phyloP scores from a whole-genome alignment of 2,329 filamentous ascomycete genomes.

The Neurospora crassa region DNA sequence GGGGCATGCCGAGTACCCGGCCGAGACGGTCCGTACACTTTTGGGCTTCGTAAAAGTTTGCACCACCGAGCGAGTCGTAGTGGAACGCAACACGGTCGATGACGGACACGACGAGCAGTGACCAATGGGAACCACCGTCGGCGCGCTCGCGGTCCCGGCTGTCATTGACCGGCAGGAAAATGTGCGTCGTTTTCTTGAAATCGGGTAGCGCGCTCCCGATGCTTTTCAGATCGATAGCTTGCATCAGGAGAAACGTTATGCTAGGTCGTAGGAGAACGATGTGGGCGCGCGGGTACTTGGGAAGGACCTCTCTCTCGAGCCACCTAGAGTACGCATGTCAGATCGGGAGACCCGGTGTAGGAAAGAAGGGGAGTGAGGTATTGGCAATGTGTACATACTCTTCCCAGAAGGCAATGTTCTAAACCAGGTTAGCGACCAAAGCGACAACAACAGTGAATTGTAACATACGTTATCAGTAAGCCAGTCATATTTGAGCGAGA shows the following conservation, averaged over 20 bases:
- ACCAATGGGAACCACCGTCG: slow-evolving; percentile 95
- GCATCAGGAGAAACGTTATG: slow-evolving; percentile 87
- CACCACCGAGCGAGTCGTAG: slow-evolving; percentile 77
- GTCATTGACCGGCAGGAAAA: slow-evolving; percentile 95
- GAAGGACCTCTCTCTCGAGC: slow-evolving; percentile 81
- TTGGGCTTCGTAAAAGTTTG: slow-evolving; percentile 67
- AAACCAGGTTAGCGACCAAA: slow-evolving; percentile 17
- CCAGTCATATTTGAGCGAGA: slow-evolving; percentile 86
- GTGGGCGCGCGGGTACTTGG: slow-evolving; percentile 68
- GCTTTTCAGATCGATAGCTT: slow-evolving; percentile 48
- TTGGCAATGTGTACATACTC: slow-evolving; percentile 47
- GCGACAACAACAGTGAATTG: neutral
- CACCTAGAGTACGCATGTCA: slow-evolving; percentile 38
- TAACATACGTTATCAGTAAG: slow-evolving; percentile 79
- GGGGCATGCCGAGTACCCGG: slow-evolving; percentile 52
- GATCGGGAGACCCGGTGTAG: slow-evolving; percentile 8
- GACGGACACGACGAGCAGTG: slow-evolving; percentile 76
- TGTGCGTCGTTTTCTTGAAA: slow-evolving; percentile 73
- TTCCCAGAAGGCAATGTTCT: slow-evolving; percentile 98
- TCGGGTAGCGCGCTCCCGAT: slow-evolving; percentile 65
- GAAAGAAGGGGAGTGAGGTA: neutral
- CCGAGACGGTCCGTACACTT: slow-evolving; percentile 60
- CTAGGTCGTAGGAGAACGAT: slow-evolving; percentile 86
- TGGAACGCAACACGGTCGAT: slow-evolving; percentile 91
- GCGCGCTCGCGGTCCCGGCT: slow-evolving; percentile 62